phyloP scores from a whole-genome alignment of 2,329 filamentous ascomycete genomes.

The Pestalotiopsis sp. region DNA sequence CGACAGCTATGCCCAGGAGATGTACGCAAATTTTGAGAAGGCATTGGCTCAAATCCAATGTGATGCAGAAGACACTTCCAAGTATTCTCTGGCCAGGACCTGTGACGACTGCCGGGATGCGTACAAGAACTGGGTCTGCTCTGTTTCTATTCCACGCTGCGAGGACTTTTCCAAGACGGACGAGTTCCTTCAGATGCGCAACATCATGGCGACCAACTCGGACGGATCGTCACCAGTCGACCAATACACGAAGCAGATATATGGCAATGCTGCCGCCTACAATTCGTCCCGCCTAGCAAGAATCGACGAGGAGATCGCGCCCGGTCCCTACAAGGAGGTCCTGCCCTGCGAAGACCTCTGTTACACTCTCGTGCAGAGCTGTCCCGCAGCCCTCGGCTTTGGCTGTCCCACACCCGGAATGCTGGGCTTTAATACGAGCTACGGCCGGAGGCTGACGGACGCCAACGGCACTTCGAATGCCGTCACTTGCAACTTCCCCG shows the following conservation, averaged over 20 bases:
- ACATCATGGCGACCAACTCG: conserved; percentile 70
- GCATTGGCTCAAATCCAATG: conserved; percentile 85
- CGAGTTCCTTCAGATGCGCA: conserved; percentile 66
- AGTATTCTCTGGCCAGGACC: conserved; percentile 78
- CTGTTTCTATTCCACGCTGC: conserved; percentile 89
- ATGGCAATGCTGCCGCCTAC: conserved; percentile 37
- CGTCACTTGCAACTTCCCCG: conserved; percentile 63
- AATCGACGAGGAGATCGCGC: conserved; percentile 73
- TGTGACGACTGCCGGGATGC: conserved; percentile 77
- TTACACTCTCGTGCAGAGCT: conserved; percentile 82
- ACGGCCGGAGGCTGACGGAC: conserved; percentile 35
- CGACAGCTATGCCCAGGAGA: conserved; percentile 70
- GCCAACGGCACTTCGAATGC: conserved; percentile 19
- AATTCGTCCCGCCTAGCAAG: conserved; percentile 68
- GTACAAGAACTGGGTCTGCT: conserved; percentile 95
- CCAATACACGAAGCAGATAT: conserved; percentile 29
- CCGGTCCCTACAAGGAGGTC: conserved; percentile 93
- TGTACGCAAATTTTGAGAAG: conserved; percentile 79
- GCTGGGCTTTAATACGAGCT: conserved; percentile 48
- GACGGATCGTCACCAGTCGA: conserved; percentile 61
- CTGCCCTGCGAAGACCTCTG: conserved; percentile 88
- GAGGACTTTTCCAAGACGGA: conserved; percentile 70
- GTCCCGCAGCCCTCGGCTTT: conserved; percentile 77
- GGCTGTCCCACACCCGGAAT: conserved; percentile 62
- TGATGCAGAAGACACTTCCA: conserved; percentile 71